Percentiles rank a stretch among this genome's conserved stretches.
phyloP scores from a whole-genome alignment of 306 rosid species.

The Inga leiocalycina region DNA sequence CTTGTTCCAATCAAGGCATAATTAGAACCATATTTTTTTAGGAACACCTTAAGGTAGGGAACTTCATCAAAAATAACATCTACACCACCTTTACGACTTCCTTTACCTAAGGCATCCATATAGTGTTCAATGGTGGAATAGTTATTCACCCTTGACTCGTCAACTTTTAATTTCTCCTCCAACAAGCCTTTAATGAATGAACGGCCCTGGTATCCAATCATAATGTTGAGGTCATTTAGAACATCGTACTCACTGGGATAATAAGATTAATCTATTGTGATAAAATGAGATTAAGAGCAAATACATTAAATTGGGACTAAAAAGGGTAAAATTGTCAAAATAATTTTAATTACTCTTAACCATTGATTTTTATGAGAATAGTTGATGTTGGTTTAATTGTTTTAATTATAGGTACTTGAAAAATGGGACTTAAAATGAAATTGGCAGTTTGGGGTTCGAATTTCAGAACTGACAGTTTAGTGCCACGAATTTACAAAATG shows the following conservation, averaged over 20 bases:
- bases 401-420: too few species aligned
- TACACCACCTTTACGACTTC: not conserved
- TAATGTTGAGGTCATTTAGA: not conserved
- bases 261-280: not conserved
- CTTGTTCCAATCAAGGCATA: conserved; percentile 10
- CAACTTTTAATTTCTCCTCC: not conserved
- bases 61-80: not conserved
- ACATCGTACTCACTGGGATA: not conserved
- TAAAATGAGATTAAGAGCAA: too few species aligned
- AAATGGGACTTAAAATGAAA: too few species aligned
- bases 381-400: too few species aligned
- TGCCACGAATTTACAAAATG: too few species aligned
- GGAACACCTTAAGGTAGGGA: not conserved
- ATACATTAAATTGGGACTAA: too few species aligned
- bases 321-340: too few species aligned
- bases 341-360: too few species aligned
- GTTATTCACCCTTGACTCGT: not conserved
- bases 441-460: too few species aligned
- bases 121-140: not conserved
- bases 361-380: too few species aligned
- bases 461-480: too few species aligned
- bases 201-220: not conserved
- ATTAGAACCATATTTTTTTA: not conserved
- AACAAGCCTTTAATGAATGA: not conserved
- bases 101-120: not conserved